Conservation (phyloP, 148 eudicot species). For the Persicaria tinctoria region DNA sequence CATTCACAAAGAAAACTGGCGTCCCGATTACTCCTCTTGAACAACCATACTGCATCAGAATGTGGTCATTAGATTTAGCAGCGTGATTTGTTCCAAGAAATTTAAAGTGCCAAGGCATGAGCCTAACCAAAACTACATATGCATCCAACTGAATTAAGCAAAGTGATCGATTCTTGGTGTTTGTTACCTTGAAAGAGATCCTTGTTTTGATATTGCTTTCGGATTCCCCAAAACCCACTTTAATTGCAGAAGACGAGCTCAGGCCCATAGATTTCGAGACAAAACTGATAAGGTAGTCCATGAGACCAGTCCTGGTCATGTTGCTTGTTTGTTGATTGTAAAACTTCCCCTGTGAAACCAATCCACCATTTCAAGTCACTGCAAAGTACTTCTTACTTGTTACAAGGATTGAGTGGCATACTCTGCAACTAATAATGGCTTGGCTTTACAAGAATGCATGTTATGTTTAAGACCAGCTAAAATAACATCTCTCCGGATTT, state of each 20-base stretch:
- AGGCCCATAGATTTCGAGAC: conserved; percentile 37
- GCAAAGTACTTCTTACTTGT: neutral
- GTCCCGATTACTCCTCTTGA: conserved; percentile 13
- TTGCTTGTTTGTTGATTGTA: conserved; percentile 45
- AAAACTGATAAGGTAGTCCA: conserved; percentile 28
- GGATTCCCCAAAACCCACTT: conserved; percentile 52
- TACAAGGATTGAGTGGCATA: too few relatives aligned
- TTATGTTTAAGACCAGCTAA: too few relatives aligned
- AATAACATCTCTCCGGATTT: too few relatives aligned
- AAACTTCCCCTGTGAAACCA: conserved; percentile 41
- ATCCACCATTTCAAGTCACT: neutral
- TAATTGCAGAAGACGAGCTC: conserved; percentile 31
- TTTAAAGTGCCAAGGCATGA: neutral
- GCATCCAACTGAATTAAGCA: neutral
- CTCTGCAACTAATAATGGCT: too few relatives aligned
- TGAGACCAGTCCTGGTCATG: conserved; percentile 35
- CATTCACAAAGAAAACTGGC: conserved; percentile 12
- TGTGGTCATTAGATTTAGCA: neutral
- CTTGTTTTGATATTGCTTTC: conserved; percentile 57
- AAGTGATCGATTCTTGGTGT: neutral
- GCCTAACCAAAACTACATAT: neutral
- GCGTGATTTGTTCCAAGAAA: neutral
- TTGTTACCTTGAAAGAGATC: conserved; percentile 24
- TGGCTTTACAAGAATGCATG: too few relatives aligned
- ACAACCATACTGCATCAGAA: conserved; percentile 11